Percentiles rank a stretch among this genome's conserved stretches.
Evolutionary conservation across 352 stramenopile species (phyloP).

Genomic region (Peronospora destructor): DNA sequence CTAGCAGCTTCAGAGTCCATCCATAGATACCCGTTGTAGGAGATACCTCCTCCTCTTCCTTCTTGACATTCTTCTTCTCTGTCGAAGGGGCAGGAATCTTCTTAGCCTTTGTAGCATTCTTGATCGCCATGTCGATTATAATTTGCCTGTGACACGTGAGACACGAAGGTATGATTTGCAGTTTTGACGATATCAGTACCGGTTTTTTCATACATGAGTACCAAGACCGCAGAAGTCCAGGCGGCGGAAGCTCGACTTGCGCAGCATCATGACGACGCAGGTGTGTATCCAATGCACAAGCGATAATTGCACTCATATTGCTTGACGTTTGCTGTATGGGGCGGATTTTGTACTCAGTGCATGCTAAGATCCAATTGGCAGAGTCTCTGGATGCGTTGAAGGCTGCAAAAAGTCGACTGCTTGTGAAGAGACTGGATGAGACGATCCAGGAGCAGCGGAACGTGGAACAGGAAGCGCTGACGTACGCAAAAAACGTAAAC

Average conservation of each 20-base stretch:
- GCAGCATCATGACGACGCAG: constrained; percentile 28
- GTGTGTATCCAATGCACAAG: not conserved
- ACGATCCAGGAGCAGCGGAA: constrained; percentile 46
- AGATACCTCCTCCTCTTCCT: constrained; percentile 8
- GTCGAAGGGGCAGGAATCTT: constrained; percentile 1
- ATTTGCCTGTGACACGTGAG: not conserved
- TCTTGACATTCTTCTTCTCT: constrained; percentile 11
- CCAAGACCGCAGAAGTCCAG: constrained; percentile 20
- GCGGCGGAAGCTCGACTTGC: constrained; percentile 28
- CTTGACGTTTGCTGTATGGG: too few relatives aligned
- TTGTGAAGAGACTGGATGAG: constrained; percentile 42
- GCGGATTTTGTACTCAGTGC: not conserved
- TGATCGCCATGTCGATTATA: constrained; percentile 15
- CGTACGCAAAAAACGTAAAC: constrained; percentile 57
- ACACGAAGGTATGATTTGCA: too few relatives aligned
- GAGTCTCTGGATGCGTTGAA: constrained; percentile 39
- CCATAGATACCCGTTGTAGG: constrained; percentile 11
- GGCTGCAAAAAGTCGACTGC: constrained; percentile 28
- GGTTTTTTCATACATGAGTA: constrained; percentile 9
- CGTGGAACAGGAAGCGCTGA: constrained; percentile 52
- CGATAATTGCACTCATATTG: too few relatives aligned
- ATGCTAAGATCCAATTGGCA: constrained; percentile 28
- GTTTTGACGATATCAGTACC: too few relatives aligned
- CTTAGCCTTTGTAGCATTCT: constrained; percentile 23
- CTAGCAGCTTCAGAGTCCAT: constrained; percentile 27